Percentiles rank a stretch among this genome's conserved stretches.
phyloP scores from a whole-genome alignment of 177 flowering plant species.

The Telopea speciosissima region DNA sequence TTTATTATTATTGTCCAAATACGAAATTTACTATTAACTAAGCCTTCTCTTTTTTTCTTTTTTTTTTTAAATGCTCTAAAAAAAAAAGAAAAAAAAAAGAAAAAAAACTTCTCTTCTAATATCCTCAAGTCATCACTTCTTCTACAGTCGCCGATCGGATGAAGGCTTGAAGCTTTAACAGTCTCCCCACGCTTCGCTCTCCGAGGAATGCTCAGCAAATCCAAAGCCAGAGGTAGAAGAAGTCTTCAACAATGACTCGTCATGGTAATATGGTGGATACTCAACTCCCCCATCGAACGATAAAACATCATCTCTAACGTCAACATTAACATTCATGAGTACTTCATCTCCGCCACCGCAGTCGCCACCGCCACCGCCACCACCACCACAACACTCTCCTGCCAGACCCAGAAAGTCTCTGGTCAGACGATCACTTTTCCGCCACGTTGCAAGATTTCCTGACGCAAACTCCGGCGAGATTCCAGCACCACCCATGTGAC shows the following conservation, averaged over 20 bases:
- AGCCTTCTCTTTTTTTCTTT: too few relatives aligned
- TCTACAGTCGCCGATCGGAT: not conserved
- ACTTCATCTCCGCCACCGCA: not conserved
- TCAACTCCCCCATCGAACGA: conserved; percentile 36
- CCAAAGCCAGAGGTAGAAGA: conserved; percentile 29
- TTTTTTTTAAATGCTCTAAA: too few relatives aligned
- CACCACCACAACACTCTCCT: conserved; percentile 21
- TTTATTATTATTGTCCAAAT: too few relatives aligned
- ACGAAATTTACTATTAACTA: not conserved
- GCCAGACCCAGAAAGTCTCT: conserved; percentile 76
- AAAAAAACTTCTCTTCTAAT: not conserved
- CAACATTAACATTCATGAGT: conserved; percentile 2
- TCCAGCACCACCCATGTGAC: conserved; percentile 11
- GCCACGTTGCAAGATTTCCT: conserved; percentile 34
- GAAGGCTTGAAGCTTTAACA: conserved; percentile 15
- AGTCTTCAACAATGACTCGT: conserved; percentile 31
- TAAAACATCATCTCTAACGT: conserved; percentile 34
- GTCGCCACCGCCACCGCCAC: not conserved
- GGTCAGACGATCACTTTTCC: conserved; percentile 46
- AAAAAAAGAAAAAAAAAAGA: not conserved
- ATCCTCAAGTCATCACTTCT: not conserved
- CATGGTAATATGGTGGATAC: conserved; percentile 28
- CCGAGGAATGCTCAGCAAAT: conserved; percentile 21
- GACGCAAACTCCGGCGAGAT: conserved; percentile 19
- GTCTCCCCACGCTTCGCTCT: conserved; percentile 32